Conservation (phyloP, 208 protist species). For the Plasmodiophora brassicae region DNA sequence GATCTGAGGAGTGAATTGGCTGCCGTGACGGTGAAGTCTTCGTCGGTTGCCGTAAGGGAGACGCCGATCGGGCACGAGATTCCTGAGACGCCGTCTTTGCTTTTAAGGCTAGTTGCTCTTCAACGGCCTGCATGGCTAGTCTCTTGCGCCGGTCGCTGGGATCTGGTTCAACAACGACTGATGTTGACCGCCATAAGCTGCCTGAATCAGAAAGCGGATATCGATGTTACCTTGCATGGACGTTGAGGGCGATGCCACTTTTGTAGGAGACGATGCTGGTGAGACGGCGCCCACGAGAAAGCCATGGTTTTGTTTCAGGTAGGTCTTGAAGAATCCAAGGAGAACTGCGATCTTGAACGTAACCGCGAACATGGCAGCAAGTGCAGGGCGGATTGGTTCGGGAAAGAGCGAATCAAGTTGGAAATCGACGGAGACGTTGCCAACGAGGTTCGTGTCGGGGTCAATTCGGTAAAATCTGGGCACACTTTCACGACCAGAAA, state of each 20-base stretch:
- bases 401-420: slow-evolving; percentile 23
- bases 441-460: background rate
- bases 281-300: background rate
- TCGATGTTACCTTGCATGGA: too few relatives aligned
- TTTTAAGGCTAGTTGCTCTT: background rate
- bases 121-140: background rate
- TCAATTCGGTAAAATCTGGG: background rate
- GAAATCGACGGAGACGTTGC: background rate
- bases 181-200: too few relatives aligned
- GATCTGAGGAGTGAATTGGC: too few relatives aligned
- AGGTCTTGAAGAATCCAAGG: background rate
- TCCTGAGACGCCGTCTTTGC: background rate
- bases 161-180: too few relatives aligned
- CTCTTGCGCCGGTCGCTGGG: background rate
- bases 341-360: background rate
- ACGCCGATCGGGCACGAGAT: background rate
- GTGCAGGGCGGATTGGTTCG: background rate
- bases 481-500: background rate
- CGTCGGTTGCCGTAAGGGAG: background rate
- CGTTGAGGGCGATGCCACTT: too few relatives aligned
- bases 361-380: background rate
- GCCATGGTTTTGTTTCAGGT: background rate
- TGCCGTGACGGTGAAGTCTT: too few relatives aligned
- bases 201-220: background rate
- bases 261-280: too few relatives aligned